Base-by-base conservation (phyloP, 2,329 filamentous ascomycete species). In the Peltaster fructicola region DNA sequence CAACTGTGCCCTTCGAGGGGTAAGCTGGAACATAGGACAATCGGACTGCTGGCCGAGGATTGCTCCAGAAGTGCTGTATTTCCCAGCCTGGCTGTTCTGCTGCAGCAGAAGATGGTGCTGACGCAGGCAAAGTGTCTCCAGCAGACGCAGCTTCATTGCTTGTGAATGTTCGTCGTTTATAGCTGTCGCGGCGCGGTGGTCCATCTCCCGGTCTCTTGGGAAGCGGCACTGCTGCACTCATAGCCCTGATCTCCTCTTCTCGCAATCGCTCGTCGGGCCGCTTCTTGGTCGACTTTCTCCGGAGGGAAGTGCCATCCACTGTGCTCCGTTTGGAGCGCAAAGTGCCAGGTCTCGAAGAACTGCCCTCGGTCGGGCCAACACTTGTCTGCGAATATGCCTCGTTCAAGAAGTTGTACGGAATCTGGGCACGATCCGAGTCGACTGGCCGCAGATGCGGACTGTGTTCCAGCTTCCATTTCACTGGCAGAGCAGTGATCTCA, bases 161-260 rank as follows among this genome's bases (percentile, higher is more conserved):
- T 39, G 70, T 60, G 35, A 67, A 59, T 12, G 63, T 65, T 27
- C 67, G 71, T 26, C 66, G 58, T 44, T 70, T 71, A 48, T 70
- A 74, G 44, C 65, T 77, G 37, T 80, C 65, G 48, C 59, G 65
- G 30, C 68, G 63, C 22, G 76, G 63, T 14, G 41, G 40, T 8
- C 37, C 43, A 16, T 47, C 45, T 10, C 43, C 40, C 4, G 33
- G 32, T 25, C 77, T 67, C 26, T 59, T 63, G 10, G 59, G 52
- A 31, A 71, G 55, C 5, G 78, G 71, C 37, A 73, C 65, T 3
- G 64, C 61, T 32, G 69, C 67, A 43, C 69, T 77, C 76, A 93
- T 79, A 26, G 79, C 72, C 45, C 73, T 78, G 44, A 93, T 82
- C 52, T 92, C 81, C 33, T 79, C 79, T 51, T 92, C 84, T 29